phyloP scores from a whole-genome alignment of 345 rosid species.

The Schrenkiella parvula region DNA sequence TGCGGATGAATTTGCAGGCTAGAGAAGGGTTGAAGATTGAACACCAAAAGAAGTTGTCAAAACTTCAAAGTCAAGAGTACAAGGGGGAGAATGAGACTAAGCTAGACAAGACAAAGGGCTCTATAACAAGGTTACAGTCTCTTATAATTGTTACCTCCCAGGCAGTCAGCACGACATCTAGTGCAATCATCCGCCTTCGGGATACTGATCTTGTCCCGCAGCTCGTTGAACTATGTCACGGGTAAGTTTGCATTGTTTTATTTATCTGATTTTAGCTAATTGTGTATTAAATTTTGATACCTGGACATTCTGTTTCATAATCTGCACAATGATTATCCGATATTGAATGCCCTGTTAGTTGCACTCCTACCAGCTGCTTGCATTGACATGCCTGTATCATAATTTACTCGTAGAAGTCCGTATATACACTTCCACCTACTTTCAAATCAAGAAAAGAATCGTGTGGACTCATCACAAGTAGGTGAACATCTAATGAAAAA shows the following conservation, averaged over 20 bases:
- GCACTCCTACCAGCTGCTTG: too few species aligned
- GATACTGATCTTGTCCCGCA: constrained; percentile 92
- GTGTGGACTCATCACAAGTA: constrained; percentile 20
- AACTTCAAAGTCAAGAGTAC: constrained; percentile 87
- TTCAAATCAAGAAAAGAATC: background rate
- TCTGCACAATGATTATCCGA: background rate
- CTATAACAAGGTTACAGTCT: constrained; percentile 71
- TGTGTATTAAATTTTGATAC: background rate
- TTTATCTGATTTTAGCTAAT: background rate
- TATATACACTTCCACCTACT: background rate
- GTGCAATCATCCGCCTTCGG: constrained; percentile 69
- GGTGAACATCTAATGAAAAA: constrained; percentile 2
- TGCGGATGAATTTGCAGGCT: constrained; percentile 40
- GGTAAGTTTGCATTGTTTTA: constrained; percentile 44
- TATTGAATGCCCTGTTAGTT: background rate
- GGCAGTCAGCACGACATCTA: constrained; percentile 89
- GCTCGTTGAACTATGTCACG: constrained; percentile 86
- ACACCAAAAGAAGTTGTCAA: constrained; percentile 76
- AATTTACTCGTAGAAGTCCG: constrained; percentile 2
- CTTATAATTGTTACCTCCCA: constrained; percentile 73
- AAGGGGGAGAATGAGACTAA: constrained; percentile 82
- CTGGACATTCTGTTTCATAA: too few species aligned
- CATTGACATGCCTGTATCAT: constrained; percentile 16
- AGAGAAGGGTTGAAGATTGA: constrained; percentile 94
- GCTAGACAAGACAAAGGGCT: constrained; percentile 81